Conservation (phyloP, 2,329 filamentous ascomycete species). For the Phialocephala subalpina region DNA sequence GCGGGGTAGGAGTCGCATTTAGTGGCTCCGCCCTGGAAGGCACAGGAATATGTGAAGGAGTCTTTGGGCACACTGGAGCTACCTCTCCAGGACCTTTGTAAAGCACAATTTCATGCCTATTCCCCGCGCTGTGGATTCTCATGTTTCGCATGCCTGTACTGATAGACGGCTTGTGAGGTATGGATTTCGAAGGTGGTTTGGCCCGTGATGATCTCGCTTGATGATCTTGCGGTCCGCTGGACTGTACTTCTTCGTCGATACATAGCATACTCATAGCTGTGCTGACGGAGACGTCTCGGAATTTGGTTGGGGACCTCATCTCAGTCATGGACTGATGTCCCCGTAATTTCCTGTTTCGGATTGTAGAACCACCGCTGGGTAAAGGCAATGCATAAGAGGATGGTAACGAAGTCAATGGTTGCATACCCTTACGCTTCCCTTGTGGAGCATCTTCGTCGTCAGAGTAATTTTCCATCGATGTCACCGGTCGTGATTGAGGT, state of each 20-base stretch:
- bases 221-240: slow-evolving; percentile 25
- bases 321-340: slow-evolving; percentile 42
- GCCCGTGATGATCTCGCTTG: slow-evolving; percentile 32
- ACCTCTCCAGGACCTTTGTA: slow-evolving; percentile 36
- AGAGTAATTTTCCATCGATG: slow-evolving; percentile 46
- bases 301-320: slow-evolving; percentile 27
- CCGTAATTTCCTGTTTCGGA: slow-evolving; percentile 39
- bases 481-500: slow-evolving; percentile 52
- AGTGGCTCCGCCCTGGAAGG: slow-evolving; percentile 39
- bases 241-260: slow-evolving; percentile 37
- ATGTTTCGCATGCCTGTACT: slow-evolving; percentile 32
- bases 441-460: slow-evolving; percentile 39
- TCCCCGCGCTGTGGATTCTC: slow-evolving; percentile 34
- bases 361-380: slow-evolving; percentile 35
- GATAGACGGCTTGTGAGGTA: slow-evolving; percentile 35
- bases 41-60: slow-evolving; percentile 46
- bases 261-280: slow-evolving; percentile 46
- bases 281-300: slow-evolving; percentile 48
- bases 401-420: slow-evolving; percentile 45
- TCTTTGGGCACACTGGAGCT: slow-evolving; percentile 34
- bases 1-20: slow-evolving; percentile 44
- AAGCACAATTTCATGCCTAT: slow-evolving; percentile 39
- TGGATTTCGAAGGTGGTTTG: slow-evolving; percentile 20
- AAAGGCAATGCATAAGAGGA: slow-evolving; percentile 36
- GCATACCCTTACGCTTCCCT: slow-evolving; percentile 61